Base-by-base conservation (phyloP, 768 basidiomycete genomes). In the Auricularia cornea region DNA sequence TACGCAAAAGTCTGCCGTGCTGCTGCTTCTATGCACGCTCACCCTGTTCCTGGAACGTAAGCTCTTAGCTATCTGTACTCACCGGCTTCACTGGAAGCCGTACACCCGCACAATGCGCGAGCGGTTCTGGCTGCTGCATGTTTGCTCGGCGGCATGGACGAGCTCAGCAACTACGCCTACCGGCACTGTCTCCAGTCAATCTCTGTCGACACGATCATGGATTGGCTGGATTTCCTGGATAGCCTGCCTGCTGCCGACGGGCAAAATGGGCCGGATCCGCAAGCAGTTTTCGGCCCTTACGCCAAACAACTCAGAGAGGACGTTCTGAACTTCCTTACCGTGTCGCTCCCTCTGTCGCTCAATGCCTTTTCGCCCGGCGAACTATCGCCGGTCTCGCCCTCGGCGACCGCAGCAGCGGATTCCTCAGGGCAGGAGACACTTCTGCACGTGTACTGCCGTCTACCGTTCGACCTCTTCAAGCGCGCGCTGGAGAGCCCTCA, bases 391-490 rank as follows among this genome's bases (percentile, higher is more conserved):
- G 23, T 56, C 11, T 38, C 66, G 28, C n/a, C 62, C 5, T 23
- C 54, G 20, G 44, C 69, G 70, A 61, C 69, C 76, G 63, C 20
- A 4, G 26, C 12, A 57, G 14, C 5, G 61, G 59, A 44, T 28
- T 52, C 60, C 52, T 18, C 54, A 28, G 54, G 89, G 44, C 84
- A 89, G 68, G 90, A 90, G 61, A 80, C 85, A 18, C 76, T 92
- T 52, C 75, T 92, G 67, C 85, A 85, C 69, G 80, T 92, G 66
- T 94, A 88, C 76, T 83, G 89, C 29, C 81, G 80, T 61, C 86
- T 93, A 57, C 92, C 93, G 3, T 95, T 94, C 73, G 92, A 94
- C 64, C 81, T 92, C 74, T 93, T 93, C 75, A 92, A 92, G 75
- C 80, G 81, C 26, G 90, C 88, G 41, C 81, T 93, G 62, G 90